phyloP scores from a whole-genome alignment of 192 early-diverging fungal species.

The Backusella macrospora region DNA sequence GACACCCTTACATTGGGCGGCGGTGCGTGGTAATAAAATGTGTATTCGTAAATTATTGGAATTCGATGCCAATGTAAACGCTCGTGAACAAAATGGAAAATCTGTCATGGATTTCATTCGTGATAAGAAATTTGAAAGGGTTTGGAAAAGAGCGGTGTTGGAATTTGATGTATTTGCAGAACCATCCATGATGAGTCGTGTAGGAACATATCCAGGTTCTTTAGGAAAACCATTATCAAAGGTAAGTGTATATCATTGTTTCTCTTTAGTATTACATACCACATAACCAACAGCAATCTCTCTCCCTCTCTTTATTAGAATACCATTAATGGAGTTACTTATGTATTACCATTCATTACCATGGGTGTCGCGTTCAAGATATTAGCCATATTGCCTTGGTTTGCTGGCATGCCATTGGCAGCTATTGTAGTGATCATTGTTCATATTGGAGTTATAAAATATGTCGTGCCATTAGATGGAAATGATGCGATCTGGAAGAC shows the following conservation, averaged over 20 bases:
- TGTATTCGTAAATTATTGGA: slow-evolving; percentile 73
- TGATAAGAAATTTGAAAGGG: slow-evolving; percentile 47
- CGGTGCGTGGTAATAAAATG: slow-evolving; percentile 59
- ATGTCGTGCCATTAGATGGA: slow-evolving; percentile 54
- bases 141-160: slow-evolving; percentile 55
- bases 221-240: slow-evolving; percentile 20
- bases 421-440: slow-evolving; percentile 52
- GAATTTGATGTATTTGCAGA: slow-evolving; percentile 50
- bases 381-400: slow-evolving; percentile 74
- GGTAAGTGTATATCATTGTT: neutral
- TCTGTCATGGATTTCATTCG: slow-evolving; percentile 82
- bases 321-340: slow-evolving; percentile 67
- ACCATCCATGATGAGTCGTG: neutral
- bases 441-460: slow-evolving; percentile 61
- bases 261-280: too few species aligned
- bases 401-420: slow-evolving; percentile 68
- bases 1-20: slow-evolving; percentile 91
- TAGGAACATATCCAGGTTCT: slow-evolving; percentile 11
- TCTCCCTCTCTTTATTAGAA: slow-evolving; percentile 51
- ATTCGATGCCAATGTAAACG: slow-evolving; percentile 66
- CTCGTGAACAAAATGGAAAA: slow-evolving; percentile 76
- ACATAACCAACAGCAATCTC: too few species aligned
- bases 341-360: slow-evolving; percentile 67
- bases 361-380: slow-evolving; percentile 62
- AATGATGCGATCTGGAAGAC: slow-evolving; percentile 67